These are phyloP conservation scores for Blastobotrys ciferrii DNA, from an alignment of 1,139 yeast species.

Conservation along the genomic window DNA sequence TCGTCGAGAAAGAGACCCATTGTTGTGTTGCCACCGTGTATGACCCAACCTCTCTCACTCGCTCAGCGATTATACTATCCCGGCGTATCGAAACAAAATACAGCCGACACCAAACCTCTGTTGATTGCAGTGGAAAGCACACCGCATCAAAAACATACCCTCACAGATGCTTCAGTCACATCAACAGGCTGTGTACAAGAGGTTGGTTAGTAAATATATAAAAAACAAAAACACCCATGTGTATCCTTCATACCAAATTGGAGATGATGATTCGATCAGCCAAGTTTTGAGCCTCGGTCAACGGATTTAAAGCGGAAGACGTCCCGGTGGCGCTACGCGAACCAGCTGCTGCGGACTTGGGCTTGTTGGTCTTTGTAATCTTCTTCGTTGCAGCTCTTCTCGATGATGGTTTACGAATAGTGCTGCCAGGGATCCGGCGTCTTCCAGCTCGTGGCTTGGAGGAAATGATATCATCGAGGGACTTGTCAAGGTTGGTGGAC, in stretches of 20 bases:
- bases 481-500: slow-evolving; percentile 81
- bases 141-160: slow-evolving; percentile 32
- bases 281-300: slow-evolving; percentile 29
- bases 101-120: slow-evolving; percentile 9
- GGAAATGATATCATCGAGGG: slow-evolving; percentile 92
- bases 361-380: slow-evolving; percentile 22
- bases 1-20: too few species aligned
- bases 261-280: slow-evolving; percentile 39
- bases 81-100: neutral
- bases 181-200: slow-evolving; percentile 34
- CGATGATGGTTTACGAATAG: slow-evolving; percentile 27
- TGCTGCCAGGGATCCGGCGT: slow-evolving; percentile 19
- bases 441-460: slow-evolving; percentile 47
- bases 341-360: slow-evolving; percentile 32
- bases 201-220: slow-evolving; percentile 23
- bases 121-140: slow-evolving; percentile 5
- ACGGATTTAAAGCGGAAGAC: slow-evolving; percentile 21
- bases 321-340: slow-evolving; percentile 14
- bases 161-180: slow-evolving; percentile 36
- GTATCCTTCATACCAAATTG: slow-evolving; percentile 32
- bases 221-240: slow-evolving; percentile 10
- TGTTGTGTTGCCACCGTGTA: too few species aligned
- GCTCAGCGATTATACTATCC: neutral
- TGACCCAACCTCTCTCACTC: neutral
- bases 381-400: slow-evolving; percentile 23